phyloP scores from a whole-genome alignment of 345 rosid genomes.

The Anacardium occidentale region DNA sequence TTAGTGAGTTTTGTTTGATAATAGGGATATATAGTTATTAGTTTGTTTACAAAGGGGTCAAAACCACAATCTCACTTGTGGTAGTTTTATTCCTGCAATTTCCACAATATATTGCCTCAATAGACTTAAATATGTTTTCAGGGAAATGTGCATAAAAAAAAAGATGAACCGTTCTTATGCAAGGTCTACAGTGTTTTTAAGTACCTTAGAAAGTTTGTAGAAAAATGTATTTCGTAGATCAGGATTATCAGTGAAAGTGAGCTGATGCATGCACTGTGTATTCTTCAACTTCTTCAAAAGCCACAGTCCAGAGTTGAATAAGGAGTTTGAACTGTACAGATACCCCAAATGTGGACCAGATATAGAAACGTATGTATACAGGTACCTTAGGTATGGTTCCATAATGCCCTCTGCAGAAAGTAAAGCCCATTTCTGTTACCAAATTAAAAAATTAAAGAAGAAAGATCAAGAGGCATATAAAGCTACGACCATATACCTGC shows the following conservation, averaged over 20 bases:
- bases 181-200: neutral
- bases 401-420: slow-evolving; percentile 64
- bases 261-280: slow-evolving; percentile 93
- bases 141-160: neutral
- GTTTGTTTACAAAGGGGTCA: too few relatives aligned
- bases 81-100: too few relatives aligned
- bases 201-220: slow-evolving; percentile 83
- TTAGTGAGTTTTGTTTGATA: too few relatives aligned
- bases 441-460: slow-evolving; percentile 3
- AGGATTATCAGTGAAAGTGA: slow-evolving; percentile 88
- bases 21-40: too few relatives aligned
- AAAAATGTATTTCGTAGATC: slow-evolving; percentile 77
- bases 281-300: slow-evolving; percentile 85
- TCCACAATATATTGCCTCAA: too few relatives aligned
- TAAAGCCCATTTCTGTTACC: slow-evolving; percentile 11
- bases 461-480: slow-evolving; percentile 7
- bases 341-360: slow-evolving; percentile 97
- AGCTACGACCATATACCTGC: slow-evolving; percentile 51
- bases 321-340: slow-evolving; percentile 86
- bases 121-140: too few relatives aligned
- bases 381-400: slow-evolving; percentile 77
- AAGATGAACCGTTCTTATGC: neutral
- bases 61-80: too few relatives aligned
- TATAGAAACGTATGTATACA: slow-evolving; percentile 72
- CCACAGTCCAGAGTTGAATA: slow-evolving; percentile 95